Conservation (phyloP, 1,139 yeast species). For the Lodderomyces margitis region DNA sequence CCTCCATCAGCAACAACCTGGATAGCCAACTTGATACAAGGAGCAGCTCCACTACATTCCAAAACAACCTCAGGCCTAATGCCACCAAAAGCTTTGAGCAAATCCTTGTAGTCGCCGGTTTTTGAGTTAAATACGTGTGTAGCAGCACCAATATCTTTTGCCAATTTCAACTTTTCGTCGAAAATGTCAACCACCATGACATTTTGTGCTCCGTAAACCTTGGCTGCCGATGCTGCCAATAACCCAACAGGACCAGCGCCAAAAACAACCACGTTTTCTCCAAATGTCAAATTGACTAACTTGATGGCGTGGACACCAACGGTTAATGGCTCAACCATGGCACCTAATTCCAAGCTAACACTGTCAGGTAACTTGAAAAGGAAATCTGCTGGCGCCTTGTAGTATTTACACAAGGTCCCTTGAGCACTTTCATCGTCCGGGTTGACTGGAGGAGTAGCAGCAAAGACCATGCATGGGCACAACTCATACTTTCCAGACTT, state of each 20-base stretch:
- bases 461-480: constrained; percentile 81
- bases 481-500: constrained; percentile 74
- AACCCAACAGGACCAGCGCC: constrained; percentile 97
- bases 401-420: constrained; percentile 76
- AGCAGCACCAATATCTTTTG: constrained; percentile 55
- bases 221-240: constrained; percentile 73
- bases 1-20: constrained; percentile 61
- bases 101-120: constrained; percentile 27
- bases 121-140: constrained; percentile 61
- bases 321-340: constrained; percentile 81
- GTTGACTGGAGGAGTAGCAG: constrained; percentile 68
- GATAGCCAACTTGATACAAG: constrained; percentile 65
- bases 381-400: constrained; percentile 78
- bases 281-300: constrained; percentile 64
- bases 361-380: constrained; percentile 75
- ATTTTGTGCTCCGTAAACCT: constrained; percentile 77
- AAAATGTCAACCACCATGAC: constrained; percentile 65
- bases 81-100: constrained; percentile 42
- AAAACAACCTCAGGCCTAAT: constrained; percentile 57
- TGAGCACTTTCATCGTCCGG: constrained; percentile 46
- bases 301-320: constrained; percentile 85
- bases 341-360: constrained; percentile 81
- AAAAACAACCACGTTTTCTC: constrained; percentile 73
- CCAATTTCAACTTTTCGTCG: constrained; percentile 59
- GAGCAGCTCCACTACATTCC: constrained; percentile 74